Evolutionary conservation across 179 eudicot genomes (phyloP), one percentile per base, ranked within the genome.

Genomic region (Beta macrorhiza): DNA sequence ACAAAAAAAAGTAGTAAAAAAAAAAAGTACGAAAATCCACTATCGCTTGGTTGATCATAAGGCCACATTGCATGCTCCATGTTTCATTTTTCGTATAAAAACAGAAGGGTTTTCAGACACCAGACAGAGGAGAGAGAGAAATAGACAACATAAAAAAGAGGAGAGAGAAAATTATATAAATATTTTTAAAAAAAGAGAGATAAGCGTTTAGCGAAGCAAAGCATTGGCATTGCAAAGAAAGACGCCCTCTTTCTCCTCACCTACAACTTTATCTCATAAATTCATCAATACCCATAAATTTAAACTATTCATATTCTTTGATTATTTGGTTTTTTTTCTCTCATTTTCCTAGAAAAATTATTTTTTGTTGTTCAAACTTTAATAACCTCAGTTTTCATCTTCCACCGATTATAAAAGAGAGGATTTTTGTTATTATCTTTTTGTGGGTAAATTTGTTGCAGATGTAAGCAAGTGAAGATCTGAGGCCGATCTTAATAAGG

Each of bases 61-160:
- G 87, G 86, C 86, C 83, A 84, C 83, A 83, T 82, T 80, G 87
- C 89, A 87, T 85, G 88, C 83, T 77, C 77, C 82, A 82, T 83
- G 80, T 79, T 80, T 37, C 42, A 37, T 2, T 87, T 82, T 79
- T 81, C 85, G 75, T 85, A 83, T 73, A 85, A 85, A 84, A 83
- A 10, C 71, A 72, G 53, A 72, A 32, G 79, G 79, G 76, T 45
- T 63, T 84, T 67, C 82, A 77, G 76, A 80, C 79, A 55, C 79
- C 71, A 78, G 76, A 72, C 64, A 53, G 57, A 68, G 58, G 15
- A 64, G 78, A 81, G 71, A 81, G 49, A 76, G 42, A 80, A 25
- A 71, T 49, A 16, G 58, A 57, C 12, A 61, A 25, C 14, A 20
- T 22, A 14, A 25, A 74, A 29, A 8, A 55, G 29, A 53, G 13